Evolutionary conservation across 805 yeast genomes (phyloP), one percentile per base, ranked within the genome.

Genomic region (Candida easanensis): DNA sequence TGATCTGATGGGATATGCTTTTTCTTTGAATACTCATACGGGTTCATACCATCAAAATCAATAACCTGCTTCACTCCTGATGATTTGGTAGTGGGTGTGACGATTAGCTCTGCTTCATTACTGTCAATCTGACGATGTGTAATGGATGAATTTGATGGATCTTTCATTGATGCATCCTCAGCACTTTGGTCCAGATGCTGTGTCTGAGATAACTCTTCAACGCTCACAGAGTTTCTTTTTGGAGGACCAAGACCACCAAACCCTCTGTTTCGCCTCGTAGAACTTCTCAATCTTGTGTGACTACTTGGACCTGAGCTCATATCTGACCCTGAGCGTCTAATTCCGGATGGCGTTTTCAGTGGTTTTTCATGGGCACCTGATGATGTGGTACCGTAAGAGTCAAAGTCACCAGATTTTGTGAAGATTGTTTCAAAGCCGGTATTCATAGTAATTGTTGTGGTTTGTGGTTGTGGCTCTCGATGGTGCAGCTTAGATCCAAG

Each of bases 11-110:
- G 68, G 13, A 68, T 45, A 32, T 63, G 61, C 44, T 66, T 54
- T 49, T 61, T 61, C 44, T 60, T 66, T 17, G 64, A 50, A 46
- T 66, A 69, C 48, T 68, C 71, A 31, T 66, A 65, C 9, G 73
- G 73, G 45, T 68, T 69, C 40, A 68, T 49, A 6, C 65, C 66
- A 35, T 66, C 68, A 52, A 68, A 65, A 17, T 66, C 66, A 33
- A 53, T 38, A 8, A 19, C 18, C 21, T 3, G 21, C 19, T 26
- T 11, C n/a, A 22, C 25, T 10, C 25, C 10, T 22, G 33, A 6
- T 23, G 19, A 17, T 30, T 19, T 25, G 5, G 9, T 25, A 16
- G 19, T 21, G 30, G 19, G 7, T 21, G 23, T 34, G 26, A 5
- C 15, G 15, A 9, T 5, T 15, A 11, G 5, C 10, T 33, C 36